These are phyloP conservation scores for Taphrina flavorubra DNA, from an alignment of 1,139 yeast genomes.

Conservation along the genomic window DNA sequence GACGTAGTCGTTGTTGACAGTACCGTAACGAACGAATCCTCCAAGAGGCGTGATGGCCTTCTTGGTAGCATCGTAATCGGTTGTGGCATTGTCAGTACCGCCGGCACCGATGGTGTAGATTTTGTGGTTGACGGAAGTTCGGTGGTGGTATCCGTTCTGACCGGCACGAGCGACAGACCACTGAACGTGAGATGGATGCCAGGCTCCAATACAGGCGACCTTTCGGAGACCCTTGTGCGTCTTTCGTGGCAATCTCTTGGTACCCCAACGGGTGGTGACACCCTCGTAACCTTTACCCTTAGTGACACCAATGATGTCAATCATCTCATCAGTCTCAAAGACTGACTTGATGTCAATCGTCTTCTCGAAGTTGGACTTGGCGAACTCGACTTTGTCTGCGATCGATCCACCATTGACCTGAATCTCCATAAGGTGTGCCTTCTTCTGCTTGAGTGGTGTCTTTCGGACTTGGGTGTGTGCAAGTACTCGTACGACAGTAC, in stretches of 20 bases:
- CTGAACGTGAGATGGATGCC: constrained; percentile 99
- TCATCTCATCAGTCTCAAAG: constrained; percentile 97
- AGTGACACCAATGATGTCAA: constrained; percentile 98
- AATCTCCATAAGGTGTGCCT: constrained; percentile 99
- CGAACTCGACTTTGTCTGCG: constrained; percentile 98
- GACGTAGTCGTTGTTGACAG: constrained; percentile 94
- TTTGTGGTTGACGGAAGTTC: constrained; percentile 99
- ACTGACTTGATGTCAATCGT: constrained; percentile 94
- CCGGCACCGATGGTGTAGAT: constrained; percentile 94
- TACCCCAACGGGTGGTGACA: constrained; percentile 99
- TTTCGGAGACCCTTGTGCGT: constrained; percentile 99
- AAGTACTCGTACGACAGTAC: constrained; percentile 96
- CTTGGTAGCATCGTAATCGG: constrained; percentile 99
- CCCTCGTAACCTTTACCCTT: constrained; percentile 99
- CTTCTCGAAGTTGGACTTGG: constrained; percentile 98
- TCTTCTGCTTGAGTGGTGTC: constrained; percentile 99
- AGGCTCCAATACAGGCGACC: constrained; percentile 99
- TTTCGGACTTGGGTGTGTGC: constrained; percentile 99
- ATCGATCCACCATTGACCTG: constrained; percentile 99
- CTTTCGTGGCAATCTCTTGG: constrained; percentile 99
- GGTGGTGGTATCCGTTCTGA: constrained; percentile 99
- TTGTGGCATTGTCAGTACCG: constrained; percentile 94
- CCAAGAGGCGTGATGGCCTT: constrained; percentile 99
- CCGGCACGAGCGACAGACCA: constrained; percentile 99
- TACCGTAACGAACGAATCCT: constrained; percentile 99